phyloP scores from a whole-genome alignment of 2,329 filamentous ascomycete genomes.

The Phyllosticta ampelicida region DNA sequence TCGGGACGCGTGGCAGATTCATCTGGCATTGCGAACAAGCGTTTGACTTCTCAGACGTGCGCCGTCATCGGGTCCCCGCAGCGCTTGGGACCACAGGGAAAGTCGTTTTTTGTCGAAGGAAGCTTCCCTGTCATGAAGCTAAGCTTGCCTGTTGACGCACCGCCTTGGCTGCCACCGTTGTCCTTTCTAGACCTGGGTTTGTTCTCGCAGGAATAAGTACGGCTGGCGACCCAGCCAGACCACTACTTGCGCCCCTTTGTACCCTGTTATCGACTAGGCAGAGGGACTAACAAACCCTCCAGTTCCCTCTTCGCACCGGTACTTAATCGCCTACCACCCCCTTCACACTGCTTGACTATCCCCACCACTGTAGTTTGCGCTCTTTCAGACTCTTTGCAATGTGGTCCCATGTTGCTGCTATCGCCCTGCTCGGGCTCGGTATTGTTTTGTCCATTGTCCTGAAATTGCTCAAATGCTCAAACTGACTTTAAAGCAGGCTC shows the following conservation, averaged over 20 bases:
- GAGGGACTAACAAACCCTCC: constrained; percentile 5
- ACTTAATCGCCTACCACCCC: not conserved
- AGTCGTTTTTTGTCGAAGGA: constrained; percentile 1
- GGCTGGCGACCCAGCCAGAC: not conserved
- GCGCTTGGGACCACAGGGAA: not conserved
- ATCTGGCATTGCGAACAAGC: constrained; percentile 1
- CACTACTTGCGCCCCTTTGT: not conserved
- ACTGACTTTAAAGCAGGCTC: constrained; percentile 1
- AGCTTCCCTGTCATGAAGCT: constrained; percentile 1
- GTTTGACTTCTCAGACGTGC: not conserved
- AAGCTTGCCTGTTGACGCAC: not conserved
- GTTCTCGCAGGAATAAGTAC: not conserved
- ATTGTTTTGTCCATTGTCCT: not conserved
- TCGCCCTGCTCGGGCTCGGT: constrained; percentile 9
- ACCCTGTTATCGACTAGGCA: constrained; percentile 2
- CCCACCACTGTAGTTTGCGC: not conserved
- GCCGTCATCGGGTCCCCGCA: constrained; percentile 7
- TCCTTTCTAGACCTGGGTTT: not conserved
- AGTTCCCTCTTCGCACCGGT: constrained; percentile 3
- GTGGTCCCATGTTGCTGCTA: constrained; percentile 5
- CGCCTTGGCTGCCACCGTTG: not conserved
- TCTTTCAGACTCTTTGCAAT: not conserved
- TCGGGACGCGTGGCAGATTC: constrained; percentile 1
- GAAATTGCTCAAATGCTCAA: not conserved
- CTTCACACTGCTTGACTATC: not conserved